These are phyloP conservation scores for Saitozyma sp. DNA, from an alignment of 768 basidiomycete genomes.

Conservation along the genomic window DNA sequence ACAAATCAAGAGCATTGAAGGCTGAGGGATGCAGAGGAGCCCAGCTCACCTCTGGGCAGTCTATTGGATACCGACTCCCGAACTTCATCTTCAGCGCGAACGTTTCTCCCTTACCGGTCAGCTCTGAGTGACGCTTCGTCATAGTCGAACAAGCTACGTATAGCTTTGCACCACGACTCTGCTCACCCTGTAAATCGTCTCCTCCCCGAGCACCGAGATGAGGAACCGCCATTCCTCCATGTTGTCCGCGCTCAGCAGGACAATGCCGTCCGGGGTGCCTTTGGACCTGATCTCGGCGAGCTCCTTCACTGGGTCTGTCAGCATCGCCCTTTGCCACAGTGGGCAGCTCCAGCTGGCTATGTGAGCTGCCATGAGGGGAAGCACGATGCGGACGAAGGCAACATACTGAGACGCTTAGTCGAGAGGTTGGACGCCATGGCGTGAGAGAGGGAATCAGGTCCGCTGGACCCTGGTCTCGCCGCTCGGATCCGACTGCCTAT, in stretches of 20 bases:
- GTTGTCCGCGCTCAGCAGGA: slow-evolving; percentile 34
- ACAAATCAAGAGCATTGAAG: not conserved
- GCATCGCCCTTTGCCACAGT: too few species aligned
- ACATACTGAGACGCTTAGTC: slow-evolving; percentile 34
- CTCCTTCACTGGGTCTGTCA: slow-evolving; percentile 40
- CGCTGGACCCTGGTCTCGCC: too few species aligned
- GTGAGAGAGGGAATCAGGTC: not conserved
- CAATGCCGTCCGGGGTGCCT: slow-evolving; percentile 45
- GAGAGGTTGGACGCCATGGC: slow-evolving; percentile 22
- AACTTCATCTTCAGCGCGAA: slow-evolving; percentile 43
- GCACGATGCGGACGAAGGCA: not conserved
- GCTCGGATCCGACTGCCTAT: too few species aligned
- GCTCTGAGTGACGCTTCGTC: too few species aligned
- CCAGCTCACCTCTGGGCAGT: slow-evolving; percentile 35
- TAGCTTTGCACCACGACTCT: not conserved
- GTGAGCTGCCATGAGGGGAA: not conserved
- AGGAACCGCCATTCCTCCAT: slow-evolving; percentile 41
- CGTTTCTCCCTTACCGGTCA: slow-evolving; percentile 30
- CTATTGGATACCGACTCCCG: slow-evolving; percentile 40
- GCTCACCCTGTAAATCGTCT: slow-evolving; percentile 43
- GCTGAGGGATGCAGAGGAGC: not conserved
- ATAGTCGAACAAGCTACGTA: too few species aligned
- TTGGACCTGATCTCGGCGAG: slow-evolving; percentile 40
- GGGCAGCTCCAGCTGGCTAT: too few species aligned
- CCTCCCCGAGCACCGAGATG: slow-evolving; percentile 42